phyloP scores from a whole-genome alignment of 2,329 filamentous ascomycete species.

The Orbilia ellipsospora region DNA sequence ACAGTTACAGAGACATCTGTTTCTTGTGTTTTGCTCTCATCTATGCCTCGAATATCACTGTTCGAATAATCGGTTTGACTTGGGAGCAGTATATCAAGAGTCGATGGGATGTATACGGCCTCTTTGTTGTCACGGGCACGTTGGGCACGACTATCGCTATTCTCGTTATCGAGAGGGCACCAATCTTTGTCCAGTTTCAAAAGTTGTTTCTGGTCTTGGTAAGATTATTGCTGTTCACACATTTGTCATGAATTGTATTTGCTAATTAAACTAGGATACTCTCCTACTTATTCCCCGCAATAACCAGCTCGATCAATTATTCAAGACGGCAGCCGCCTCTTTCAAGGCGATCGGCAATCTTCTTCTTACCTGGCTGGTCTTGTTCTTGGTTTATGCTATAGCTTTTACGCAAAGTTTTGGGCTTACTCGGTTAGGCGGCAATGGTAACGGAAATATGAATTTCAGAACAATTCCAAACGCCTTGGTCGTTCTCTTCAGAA shows the following conservation, averaged over 20 bases:
- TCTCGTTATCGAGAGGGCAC: conserved; percentile 69
- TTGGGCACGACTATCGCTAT: conserved; percentile 84
- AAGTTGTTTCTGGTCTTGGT: conserved; percentile 89
- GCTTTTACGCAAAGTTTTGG: conserved; percentile 96
- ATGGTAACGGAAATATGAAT: conserved; percentile 83
- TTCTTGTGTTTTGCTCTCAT: conserved; percentile 85
- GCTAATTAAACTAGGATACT: conserved; percentile 40
- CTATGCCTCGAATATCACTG: conserved; percentile 82
- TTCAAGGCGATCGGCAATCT: conserved; percentile 89
- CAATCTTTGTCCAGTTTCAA: conserved; percentile 80
- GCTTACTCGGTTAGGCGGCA: conserved; percentile 82
- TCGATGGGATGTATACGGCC: conserved; percentile 93
- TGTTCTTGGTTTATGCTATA: conserved; percentile 96
- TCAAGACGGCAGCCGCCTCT: conserved; percentile 97
- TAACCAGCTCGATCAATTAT: conserved; percentile 95
- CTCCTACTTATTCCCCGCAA: conserved; percentile 84
- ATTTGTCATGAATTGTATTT: not conserved
- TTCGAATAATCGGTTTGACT: conserved; percentile 86
- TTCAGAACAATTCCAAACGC: conserved; percentile 94
- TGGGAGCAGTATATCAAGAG: conserved; percentile 93
- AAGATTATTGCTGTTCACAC: conserved; percentile 10
- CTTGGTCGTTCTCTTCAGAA: conserved; percentile 89
- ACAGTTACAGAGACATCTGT: conserved; percentile 71
- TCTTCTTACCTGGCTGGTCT: conserved; percentile 94
- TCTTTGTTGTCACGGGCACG: conserved; percentile 81